Evolutionary conservation across 805 yeast genomes (phyloP), one percentile per base, ranked within the genome.

Genomic region (Saturnispora galanensis): DNA sequence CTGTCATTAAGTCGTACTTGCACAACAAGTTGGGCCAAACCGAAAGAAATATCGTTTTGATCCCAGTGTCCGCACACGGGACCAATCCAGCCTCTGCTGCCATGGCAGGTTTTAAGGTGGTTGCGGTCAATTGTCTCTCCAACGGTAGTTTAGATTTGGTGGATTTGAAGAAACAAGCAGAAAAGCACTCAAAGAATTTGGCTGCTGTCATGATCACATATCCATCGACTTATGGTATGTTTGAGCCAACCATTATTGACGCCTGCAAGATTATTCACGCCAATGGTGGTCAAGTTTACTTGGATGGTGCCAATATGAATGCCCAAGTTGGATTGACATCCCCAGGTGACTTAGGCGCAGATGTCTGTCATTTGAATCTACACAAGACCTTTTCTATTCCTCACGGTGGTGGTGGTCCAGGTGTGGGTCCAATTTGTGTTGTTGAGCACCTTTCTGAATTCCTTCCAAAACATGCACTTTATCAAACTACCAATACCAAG

Each of bases 391-490:
- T 93, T 71, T 88, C 97, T 38, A 87, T 93, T 58, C 94, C 96
- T 45, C 98, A 93, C 59, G 98, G 98, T 59, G 98, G 98, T 60
- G 98, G 98, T 62, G 98, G 98, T 36, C 98, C 98, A 35, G 98
- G 97, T 60, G 95, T 88, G 57, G 98, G 97, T 15, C 97, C 97
- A 42, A 93, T 93, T 51, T 87, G 97, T 73, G 97, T 90, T 46
- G 81, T 80, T 53, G 67, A 73, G 41, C 95, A 87, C 63, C 70
- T 93, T 56, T 74, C 73, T 37, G 85, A 86, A 44, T 88, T 77
- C 66, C 73, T 93, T 56, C 98, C 98, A 38, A 69, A 71, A 11
- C 97, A 93, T 65, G 73, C 76, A 17, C 69, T 84, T 35, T 70
- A 76, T 12, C 74, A 79, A 56, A 77, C 81, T 2, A 62, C 67